Percentiles rank a stretch among this genome's conserved stretches.
phyloP scores from a whole-genome alignment of 2,329 filamentous ascomycete genomes.

The Trichoderma sp. region DNA sequence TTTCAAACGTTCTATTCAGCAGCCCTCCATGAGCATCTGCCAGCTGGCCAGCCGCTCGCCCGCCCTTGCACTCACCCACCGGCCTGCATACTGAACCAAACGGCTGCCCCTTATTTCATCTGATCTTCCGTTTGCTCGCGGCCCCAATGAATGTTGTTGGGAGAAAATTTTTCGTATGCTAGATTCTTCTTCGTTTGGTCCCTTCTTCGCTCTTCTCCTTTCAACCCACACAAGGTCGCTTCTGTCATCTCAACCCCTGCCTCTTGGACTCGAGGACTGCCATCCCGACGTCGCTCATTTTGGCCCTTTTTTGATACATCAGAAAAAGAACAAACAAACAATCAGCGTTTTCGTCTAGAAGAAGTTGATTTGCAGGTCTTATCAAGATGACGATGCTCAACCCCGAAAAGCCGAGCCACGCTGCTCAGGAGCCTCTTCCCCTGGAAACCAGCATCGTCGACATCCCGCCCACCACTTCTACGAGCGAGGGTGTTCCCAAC shows the following conservation, averaged over 20 bases:
- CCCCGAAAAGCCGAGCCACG: not conserved
- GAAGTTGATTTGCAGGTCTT: not conserved
- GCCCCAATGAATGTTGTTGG: not conserved
- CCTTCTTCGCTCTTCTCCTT: not conserved
- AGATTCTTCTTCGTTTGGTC: not conserved
- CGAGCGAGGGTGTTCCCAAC: not conserved
- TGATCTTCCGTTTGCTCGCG: constrained; percentile 6
- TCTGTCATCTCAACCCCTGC: constrained; percentile 8
- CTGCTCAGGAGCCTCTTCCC: not conserved
- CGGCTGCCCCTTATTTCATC: not conserved
- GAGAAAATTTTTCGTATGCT: not conserved
- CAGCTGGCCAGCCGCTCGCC: constrained; percentile 24
- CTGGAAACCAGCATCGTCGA: constrained; percentile 2
- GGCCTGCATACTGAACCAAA: not conserved
- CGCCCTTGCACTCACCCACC: constrained; percentile 11
- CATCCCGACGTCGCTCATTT: constrained; percentile 2
- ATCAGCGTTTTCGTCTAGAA: not conserved
- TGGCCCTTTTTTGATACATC: not conserved
- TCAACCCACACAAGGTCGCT: not conserved
- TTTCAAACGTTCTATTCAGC: not conserved
- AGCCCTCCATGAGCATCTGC: constrained; percentile 1
- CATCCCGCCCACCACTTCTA: not conserved
- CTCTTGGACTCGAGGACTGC: not conserved
- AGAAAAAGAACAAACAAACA: not conserved
- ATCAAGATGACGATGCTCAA: not conserved